Evolutionary conservation across 2,329 filamentous ascomycete species (phyloP), one percentile per base, ranked within the genome.

Genomic region (Colletotrichum sp.): DNA sequence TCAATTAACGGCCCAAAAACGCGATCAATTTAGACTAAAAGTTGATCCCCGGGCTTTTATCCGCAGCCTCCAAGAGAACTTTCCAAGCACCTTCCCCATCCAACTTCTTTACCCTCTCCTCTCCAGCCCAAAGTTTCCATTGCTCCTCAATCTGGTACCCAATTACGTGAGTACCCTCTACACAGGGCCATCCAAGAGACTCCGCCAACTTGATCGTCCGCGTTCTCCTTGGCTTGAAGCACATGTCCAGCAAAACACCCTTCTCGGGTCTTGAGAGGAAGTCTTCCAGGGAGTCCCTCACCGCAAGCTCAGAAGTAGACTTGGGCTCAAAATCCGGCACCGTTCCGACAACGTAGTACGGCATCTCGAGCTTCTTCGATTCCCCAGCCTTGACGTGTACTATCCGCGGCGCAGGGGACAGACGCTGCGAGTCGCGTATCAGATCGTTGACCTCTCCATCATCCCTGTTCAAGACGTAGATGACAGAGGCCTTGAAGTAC

Each of bases 141-240:
- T 87, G 85, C 66, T 83, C 80, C 48, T 83, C 79, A 30, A 85
- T 82, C 78, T 87, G 85, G 76, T 85, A 82, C 2, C 83, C 85
- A 73, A 87, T 86, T 10, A 87, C 80, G 43, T 82, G 80, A 0
- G 82, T 85, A 0, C 85, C 86, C 74, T 86, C 84, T 0, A 87
- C 83, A 1, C 78, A 80, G 13, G 74, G 77, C 85, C 85, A 87
- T 2, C 80, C 81, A 18, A 79, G 63, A 10, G 58, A 72, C 73
- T 83, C 78, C 1, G 81, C 84, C 24, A 82, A 70, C 77, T 83
- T 83, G 48, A 86, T 79, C 74, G 80, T 82, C 62, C 85, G 79
- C 5, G 85, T 86, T 7, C 79, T 78, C 16, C 83, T 77, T 2
- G 84, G 85, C 76, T 86, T 86, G 78, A 84, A 86, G 75, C 85